A percentile compares a stretch with the other conserved stretches of the same genome.
Conservation (phyloP, 2,329 filamentous ascomycete genomes). For the Penicillium sp. region DNA sequence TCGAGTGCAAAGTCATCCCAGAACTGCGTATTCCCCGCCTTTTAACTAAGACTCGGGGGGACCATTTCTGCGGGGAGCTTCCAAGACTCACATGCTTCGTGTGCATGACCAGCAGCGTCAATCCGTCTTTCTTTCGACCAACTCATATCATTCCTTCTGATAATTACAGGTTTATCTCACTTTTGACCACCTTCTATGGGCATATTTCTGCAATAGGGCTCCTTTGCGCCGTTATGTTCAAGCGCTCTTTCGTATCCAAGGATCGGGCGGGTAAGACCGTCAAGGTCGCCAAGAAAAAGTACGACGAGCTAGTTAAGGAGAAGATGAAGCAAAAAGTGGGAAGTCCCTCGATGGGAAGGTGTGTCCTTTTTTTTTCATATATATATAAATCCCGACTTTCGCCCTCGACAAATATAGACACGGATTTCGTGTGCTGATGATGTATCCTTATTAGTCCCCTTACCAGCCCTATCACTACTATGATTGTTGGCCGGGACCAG, state of each 20-base stretch:
- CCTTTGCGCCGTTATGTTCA: conserved; percentile 69
- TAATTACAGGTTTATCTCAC: conserved; percentile 33
- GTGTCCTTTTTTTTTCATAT: conserved; percentile 1
- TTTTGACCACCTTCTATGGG: conserved; percentile 49
- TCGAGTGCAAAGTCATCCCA: conserved; percentile 49
- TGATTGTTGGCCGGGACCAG: conserved; percentile 78
- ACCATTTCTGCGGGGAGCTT: conserved; percentile 46
- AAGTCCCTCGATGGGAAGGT: conserved; percentile 53
- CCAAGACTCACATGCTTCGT: conserved; percentile 49
- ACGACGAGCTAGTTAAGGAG: conserved; percentile 75
- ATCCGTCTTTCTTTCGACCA: conserved; percentile 31
- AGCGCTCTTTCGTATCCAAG: conserved; percentile 80
- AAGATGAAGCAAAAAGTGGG: conserved; percentile 84
- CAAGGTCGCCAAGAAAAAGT: conserved; percentile 72
- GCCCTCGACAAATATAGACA: not conserved
- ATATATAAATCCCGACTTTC: not conserved
- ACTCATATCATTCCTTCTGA: conserved; percentile 40
- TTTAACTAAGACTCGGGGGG: conserved; percentile 30
- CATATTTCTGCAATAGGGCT: conserved; percentile 26
- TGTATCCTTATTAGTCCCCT: conserved; percentile 41
- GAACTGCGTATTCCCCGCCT: conserved; percentile 27
- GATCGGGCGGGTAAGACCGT: conserved; percentile 85
- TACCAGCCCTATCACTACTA: conserved; percentile 75
- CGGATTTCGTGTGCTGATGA: conserved; percentile 4
- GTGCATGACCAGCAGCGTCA: conserved; percentile 52